Evolutionary conservation across 2,329 filamentous ascomycete genomes (phyloP).

Genomic region (Penicillium sp.): DNA sequence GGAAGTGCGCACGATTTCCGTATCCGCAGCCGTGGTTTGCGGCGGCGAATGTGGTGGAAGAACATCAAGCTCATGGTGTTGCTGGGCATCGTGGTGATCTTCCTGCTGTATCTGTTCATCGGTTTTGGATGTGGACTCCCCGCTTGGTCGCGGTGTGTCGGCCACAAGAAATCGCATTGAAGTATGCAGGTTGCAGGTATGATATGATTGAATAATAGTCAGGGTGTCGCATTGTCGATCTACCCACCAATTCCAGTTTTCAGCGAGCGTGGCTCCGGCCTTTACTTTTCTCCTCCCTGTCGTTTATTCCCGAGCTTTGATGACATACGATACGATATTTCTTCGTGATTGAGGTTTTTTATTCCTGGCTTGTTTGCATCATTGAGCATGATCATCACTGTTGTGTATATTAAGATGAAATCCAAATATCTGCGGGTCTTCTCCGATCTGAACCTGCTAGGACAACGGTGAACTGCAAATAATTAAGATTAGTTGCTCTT

Average conservation of each 20-base stretch:
- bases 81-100: slow-evolving; percentile 65
- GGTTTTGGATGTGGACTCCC: slow-evolving; percentile 71
- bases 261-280: slow-evolving; percentile 10
- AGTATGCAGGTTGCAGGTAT: neutral
- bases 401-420: too few species aligned
- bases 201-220: neutral
- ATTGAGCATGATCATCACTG: too few species aligned
- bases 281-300: neutral
- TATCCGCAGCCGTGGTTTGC: slow-evolving; percentile 77
- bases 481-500: too few species aligned
- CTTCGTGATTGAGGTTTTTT: neutral
- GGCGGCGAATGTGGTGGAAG: slow-evolving; percentile 99
- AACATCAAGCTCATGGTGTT: slow-evolving; percentile 92
- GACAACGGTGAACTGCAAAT: too few species aligned
- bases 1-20: slow-evolving; percentile 87
- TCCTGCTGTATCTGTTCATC: slow-evolving; percentile 68
- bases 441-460: too few species aligned
- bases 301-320: slow-evolving; percentile 8
- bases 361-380: too few species aligned
- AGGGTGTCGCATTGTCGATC: neutral
- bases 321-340: slow-evolving; percentile 16
- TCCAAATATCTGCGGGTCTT: too few species aligned
- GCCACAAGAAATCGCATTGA: slow-evolving; percentile 17
- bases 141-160: slow-evolving; percentile 48
- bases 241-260: slow-evolving; percentile 3